Evolutionary conservation across 1,139 yeast species (phyloP).

Genomic region (Taphrina betulina): DNA sequence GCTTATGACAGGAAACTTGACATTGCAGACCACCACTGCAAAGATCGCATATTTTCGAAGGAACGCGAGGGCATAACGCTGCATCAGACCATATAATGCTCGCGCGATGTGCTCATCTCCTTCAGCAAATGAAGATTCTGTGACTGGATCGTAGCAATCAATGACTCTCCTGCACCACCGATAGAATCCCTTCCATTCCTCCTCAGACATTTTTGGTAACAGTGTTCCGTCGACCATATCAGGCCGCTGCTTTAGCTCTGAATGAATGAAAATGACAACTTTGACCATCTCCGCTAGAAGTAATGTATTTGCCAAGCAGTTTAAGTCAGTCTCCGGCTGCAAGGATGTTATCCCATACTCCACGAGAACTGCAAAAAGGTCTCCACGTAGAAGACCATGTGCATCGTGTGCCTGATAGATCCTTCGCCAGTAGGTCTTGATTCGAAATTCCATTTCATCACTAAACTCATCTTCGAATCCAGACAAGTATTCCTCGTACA

Average conservation of each 20-base stretch:
- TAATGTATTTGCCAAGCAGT: constrained; percentile 1
- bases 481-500: neutral
- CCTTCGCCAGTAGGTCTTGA: neutral
- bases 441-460: neutral
- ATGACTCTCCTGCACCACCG: neutral
- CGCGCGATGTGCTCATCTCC: no score
- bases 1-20: constrained; percentile 48
- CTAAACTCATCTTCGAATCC: neutral
- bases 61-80: constrained; percentile 63
- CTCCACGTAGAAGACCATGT: neutral
- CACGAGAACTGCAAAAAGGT: constrained; percentile 3
- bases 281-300: constrained; percentile 21
- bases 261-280: neutral
- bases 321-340: neutral
- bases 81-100: constrained; percentile 43
- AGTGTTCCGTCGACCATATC: neutral
- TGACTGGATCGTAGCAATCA: neutral
- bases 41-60: constrained; percentile 66
- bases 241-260: neutral
- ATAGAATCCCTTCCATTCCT: neutral
- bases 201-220: neutral
- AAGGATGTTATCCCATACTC: neutral
- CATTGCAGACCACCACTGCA: constrained; percentile 59
- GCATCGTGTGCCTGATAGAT: neutral
- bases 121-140: neutral